Evolutionary conservation across 306 rosid species (phyloP).

Genomic region (Trifolium pratense): DNA sequence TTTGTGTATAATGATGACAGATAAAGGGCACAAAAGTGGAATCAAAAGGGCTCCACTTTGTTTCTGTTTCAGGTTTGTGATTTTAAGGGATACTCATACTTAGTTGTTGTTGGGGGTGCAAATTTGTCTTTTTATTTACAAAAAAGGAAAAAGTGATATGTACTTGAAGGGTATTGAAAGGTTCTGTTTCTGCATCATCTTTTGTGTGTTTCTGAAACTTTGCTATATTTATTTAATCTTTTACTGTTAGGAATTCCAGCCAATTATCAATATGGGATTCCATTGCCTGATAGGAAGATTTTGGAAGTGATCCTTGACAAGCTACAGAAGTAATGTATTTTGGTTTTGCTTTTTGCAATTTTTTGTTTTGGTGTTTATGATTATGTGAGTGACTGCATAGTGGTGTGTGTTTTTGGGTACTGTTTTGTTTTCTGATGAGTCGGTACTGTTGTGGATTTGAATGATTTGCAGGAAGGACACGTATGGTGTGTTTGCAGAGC

Average conservation of each 20-base stretch:
- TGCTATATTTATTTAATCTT: neutral
- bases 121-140: neutral
- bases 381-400: neutral
- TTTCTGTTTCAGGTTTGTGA: conserved; percentile 71
- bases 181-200: conserved; percentile 16
- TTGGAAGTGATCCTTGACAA: conserved; percentile 89
- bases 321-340: conserved; percentile 85
- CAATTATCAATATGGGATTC: conserved; percentile 54
- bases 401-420: conserved; percentile 17
- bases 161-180: conserved; percentile 32
- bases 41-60: conserved; percentile 72
- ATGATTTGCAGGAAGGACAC: conserved; percentile 92
- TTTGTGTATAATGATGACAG: conserved; percentile 60
- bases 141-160: conserved; percentile 28
- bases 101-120: conserved; percentile 17
- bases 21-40: conserved; percentile 73
- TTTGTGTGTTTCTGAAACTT: conserved; percentile 38
- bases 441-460: conserved; percentile 22
- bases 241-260: conserved; percentile 68
- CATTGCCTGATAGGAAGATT: conserved; percentile 79
- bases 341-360: conserved; percentile 6
- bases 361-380: conserved; percentile 25
- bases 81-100: conserved; percentile 36
- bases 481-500: conserved; percentile 91
- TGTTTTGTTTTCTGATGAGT: conserved; percentile 31